Evolutionary conservation across 2,329 filamentous ascomycete species (phyloP), one percentile per base, ranked within the genome.

Genomic region (Myriosclerotinia duriaeana): DNA sequence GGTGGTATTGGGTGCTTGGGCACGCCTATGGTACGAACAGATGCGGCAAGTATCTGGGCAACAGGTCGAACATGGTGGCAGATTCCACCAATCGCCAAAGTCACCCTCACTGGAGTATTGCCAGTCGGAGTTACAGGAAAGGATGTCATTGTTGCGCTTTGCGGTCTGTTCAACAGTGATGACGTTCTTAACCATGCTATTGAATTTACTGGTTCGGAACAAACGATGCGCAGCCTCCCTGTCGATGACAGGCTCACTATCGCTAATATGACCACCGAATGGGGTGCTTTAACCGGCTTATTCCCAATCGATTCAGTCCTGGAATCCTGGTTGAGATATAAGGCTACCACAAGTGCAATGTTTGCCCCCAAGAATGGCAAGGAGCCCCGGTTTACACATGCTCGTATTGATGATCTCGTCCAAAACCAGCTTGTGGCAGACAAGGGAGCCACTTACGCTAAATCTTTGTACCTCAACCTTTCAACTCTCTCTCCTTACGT

Each of bases 161-260:
- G 92, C 72, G 91, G 90, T 0, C 79, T 97, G 0, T 96, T 98
- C 81, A 90, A 91, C 78, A 87, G 90, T 64, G 89, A 92, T 72
- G 92, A 97, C 54, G 94, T 97, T 0, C 83, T 97, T 17, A 98
- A 98, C 79, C 92, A 97, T 75, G 87, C 87, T 6, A 88, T 98
- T 68, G 94, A 98, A 75, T 97, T 97, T 74, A 87, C 87, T 0
- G 94, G 93, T 15, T 87, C 88, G 0, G 87, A 92, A 70, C 83
- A 93, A 75, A 96, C 93, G 0, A 85, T 95, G 82, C 75, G 79
- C 53, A 92, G 85, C 73, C 81, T 97, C 1, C 81, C 87, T 0
- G 80, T 96, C 0, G 91, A 95, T 71, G 83, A 89, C 71, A 82
- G 93, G 14, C 77, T 96, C 44, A 89, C 91, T 0, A 91, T 92